phyloP scores from a whole-genome alignment of 225 moss, liverwort and hornwort species.

The Antitrichia curtipendula region DNA sequence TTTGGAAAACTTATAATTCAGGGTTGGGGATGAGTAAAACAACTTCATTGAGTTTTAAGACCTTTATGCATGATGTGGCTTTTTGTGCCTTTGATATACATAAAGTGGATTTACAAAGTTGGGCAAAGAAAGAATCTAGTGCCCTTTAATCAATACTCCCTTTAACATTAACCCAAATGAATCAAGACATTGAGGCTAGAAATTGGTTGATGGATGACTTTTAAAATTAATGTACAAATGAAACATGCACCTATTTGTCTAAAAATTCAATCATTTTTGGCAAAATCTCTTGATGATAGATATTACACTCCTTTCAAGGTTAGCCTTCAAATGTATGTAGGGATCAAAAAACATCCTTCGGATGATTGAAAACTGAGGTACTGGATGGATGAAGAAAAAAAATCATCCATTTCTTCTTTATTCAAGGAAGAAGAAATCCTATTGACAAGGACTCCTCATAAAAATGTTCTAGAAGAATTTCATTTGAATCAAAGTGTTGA shows the following conservation, averaged over 20 bases:
- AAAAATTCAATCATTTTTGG: not conserved
- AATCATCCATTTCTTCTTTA: not conserved
- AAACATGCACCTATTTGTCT: not conserved
- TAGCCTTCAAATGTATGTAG: not conserved
- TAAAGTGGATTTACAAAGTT: no score
- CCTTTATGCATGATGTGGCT: not conserved
- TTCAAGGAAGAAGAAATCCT: not conserved
- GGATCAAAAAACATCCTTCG: not conserved
- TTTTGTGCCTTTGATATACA: not conserved
- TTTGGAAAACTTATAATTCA: fast-evolving
- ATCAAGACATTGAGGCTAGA: not conserved
- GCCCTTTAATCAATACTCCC: fast-evolving
- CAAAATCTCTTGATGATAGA: not conserved
- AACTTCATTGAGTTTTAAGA: not conserved
- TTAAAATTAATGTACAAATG: not conserved
- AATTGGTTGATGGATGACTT: not conserved
- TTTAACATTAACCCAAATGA: not conserved
- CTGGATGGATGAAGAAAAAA: fast-evolving
- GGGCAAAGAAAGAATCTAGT: no score
- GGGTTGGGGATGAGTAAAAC: no score
- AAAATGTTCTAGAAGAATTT: fast-evolving
- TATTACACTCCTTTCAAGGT: no score
- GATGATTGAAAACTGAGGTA: not conserved
- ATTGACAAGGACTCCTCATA: not conserved
- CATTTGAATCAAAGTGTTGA: not conserved